Evolutionary conservation across 164 flowering plant species (phyloP).

Genomic region (Dillenia suffruticosa): DNA sequence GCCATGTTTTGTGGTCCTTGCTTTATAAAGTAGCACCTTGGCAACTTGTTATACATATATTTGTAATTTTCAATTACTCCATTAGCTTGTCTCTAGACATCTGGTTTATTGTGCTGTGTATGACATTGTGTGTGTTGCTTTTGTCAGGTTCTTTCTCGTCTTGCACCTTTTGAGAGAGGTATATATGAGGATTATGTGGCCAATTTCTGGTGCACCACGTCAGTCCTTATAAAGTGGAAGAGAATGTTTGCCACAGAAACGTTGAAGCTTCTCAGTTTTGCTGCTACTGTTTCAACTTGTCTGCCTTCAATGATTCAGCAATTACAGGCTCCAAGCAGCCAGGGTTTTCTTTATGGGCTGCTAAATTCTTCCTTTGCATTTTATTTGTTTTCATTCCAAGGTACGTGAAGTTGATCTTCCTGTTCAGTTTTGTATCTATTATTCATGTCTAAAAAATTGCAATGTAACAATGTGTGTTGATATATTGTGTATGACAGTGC

Average conservation of each 20-base stretch:
- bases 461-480: constrained; percentile 1
- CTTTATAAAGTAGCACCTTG: no score
- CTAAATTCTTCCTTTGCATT: constrained; percentile 77
- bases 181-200: constrained; percentile 97
- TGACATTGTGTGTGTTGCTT: constrained; percentile 3
- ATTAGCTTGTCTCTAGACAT: no score
- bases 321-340: constrained; percentile 60
- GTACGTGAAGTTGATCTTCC: constrained; percentile 23
- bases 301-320: constrained; percentile 87
- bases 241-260: constrained; percentile 50
- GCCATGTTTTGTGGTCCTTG: no score
- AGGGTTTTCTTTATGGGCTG: constrained; percentile 72
- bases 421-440: not conserved
- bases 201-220: constrained; percentile 91
- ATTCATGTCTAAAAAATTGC: not conserved
- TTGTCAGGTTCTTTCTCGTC: constrained; percentile 76
- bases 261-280: constrained; percentile 58
- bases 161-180: constrained; percentile 95
- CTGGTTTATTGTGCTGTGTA: no score
- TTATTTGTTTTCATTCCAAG: constrained; percentile 93
- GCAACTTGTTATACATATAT: not conserved
- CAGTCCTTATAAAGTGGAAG: constrained; percentile 83
- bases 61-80: no score
- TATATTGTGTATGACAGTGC: constrained; percentile 50
- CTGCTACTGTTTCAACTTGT: constrained; percentile 48